These are phyloP conservation scores for Bipolaris victoriae DNA, from an alignment of 2,329 filamentous ascomycete species.

Conservation along the genomic window DNA sequence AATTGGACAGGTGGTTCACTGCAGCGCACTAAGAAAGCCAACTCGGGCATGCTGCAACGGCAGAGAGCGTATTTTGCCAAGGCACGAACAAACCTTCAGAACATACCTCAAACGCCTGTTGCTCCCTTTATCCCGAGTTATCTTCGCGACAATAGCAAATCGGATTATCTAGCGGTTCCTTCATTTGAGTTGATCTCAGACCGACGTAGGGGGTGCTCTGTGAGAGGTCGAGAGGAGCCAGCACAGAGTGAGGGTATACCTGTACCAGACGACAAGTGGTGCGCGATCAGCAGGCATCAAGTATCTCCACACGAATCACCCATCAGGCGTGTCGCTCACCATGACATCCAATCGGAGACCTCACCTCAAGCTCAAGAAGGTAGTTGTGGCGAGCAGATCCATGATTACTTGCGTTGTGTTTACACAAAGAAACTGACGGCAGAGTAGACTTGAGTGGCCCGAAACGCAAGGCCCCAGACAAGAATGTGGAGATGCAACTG, in stretches of 20 bases:
- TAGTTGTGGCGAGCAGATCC: not conserved
- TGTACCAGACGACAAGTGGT: conserved; percentile 1
- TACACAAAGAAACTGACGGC: conserved; percentile 3
- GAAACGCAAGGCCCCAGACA: conserved; percentile 12
- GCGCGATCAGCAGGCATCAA: not conserved
- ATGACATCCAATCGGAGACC: not conserved
- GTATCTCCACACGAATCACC: not conserved
- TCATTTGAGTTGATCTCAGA: conserved; percentile 16
- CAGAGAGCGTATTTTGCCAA: conserved; percentile 57
- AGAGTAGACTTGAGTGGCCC: conserved; percentile 9
- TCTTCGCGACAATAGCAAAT: conserved; percentile 20
- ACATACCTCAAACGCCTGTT: conserved; percentile 16
- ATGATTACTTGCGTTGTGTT: not conserved
- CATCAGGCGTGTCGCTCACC: not conserved
- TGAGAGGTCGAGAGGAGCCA: conserved; percentile 4
- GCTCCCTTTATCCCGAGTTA: conserved; percentile 36
- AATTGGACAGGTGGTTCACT: conserved; percentile 58
- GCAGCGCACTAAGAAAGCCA: conserved; percentile 47
- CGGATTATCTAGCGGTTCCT: conserved; percentile 12
- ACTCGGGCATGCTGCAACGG: conserved; percentile 46
- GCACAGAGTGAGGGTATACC: not conserved
- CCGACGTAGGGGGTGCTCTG: conserved; percentile 16
- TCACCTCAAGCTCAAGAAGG: conserved; percentile 1
- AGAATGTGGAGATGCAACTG: conserved; percentile 23
- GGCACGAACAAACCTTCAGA: conserved; percentile 43